Conservation (phyloP, 495 filamentous ascomycete genomes). For the Aspergillus bridgeri region DNA sequence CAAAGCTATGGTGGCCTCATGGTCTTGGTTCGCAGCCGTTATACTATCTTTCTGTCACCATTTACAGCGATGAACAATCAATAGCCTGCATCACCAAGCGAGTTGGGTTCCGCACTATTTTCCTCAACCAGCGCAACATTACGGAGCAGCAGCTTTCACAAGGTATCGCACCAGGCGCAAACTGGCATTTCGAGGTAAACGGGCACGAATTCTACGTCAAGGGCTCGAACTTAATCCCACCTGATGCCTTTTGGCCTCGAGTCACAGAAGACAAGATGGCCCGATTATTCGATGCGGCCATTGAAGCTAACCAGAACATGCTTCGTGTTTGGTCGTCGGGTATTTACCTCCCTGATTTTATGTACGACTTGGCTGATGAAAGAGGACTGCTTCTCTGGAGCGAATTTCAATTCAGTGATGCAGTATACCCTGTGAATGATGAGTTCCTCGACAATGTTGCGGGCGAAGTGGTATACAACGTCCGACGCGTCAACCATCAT, state of each 20-base stretch:
- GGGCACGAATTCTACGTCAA: constrained; percentile 67
- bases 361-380: constrained; percentile 67
- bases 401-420: constrained; percentile 65
- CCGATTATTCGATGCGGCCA: constrained; percentile 53
- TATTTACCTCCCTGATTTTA: constrained; percentile 62
- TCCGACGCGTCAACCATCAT: constrained; percentile 62
- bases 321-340: constrained; percentile 65
- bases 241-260: constrained; percentile 64
- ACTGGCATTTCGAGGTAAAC: constrained; percentile 70
- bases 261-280: constrained; percentile 53
- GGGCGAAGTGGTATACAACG: constrained; percentile 59
- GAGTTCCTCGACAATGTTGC: constrained; percentile 57
- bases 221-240: constrained; percentile 64
- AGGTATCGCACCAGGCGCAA: constrained; percentile 60
- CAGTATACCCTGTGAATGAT: constrained; percentile 56
- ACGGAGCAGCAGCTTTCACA: constrained; percentile 52
- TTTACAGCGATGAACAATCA: constrained; percentile 31
- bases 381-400: constrained; percentile 64
- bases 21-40: constrained; percentile 58
- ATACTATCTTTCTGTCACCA: constrained; percentile 53
- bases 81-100: constrained; percentile 52
- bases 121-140: constrained; percentile 59
- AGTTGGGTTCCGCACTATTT: constrained; percentile 64
- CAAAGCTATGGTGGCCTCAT: constrained; percentile 63
- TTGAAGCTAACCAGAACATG: constrained; percentile 66